Base-by-base conservation (phyloP, 2,329 filamentous ascomycete species). In the Hypoxylon sp. region DNA sequence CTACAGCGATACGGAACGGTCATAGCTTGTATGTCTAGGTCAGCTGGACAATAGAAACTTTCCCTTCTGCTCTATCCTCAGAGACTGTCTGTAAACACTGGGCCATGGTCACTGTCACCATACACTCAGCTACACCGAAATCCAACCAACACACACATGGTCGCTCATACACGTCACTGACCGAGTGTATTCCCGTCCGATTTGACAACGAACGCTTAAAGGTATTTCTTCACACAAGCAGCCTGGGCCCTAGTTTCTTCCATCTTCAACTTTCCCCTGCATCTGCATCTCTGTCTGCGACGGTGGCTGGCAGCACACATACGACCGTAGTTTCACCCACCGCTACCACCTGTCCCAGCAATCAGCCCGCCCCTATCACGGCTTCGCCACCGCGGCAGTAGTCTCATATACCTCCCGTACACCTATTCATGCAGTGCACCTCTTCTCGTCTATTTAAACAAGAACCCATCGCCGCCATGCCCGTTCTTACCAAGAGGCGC, bases 401-500 rank as follows among this genome's bases (percentile, higher is more conserved):
- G n/a, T n/a, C n/a, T n/a, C n/a, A 5, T 29, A 4, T 29, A 4
- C 27, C 27, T 3, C 13, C 9, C 9, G 9, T 10, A 4, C 8
- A 10, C 27, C 27, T 10, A 8, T 10, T 29, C 3, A 3, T 10
- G 27, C 27, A 40, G 17, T 20, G 7, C 37, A 17, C 11, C 21
- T 8, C 8, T 20, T 31, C 13, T 13, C 20, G 11, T 18, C 9
- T 48, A n/a, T 29, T 33, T 33, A 46, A 23, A 9, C 27, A 23
- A 31, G 11, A 13, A 33, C 18, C 17, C 9, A 35, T 41, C 24
- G n/a, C 23, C 29, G 45, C 17, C 4, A 62, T 62, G 60, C 31
- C 60, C 35, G 42, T 43, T 23, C 40, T 62, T n/a, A 57, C 60
- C 26, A 48, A 53, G 23, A 62, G 56, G 29, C 55, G 60, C 10